phyloP scores from a whole-genome alignment of 257 asterid species.

The Rhazya stricta region DNA sequence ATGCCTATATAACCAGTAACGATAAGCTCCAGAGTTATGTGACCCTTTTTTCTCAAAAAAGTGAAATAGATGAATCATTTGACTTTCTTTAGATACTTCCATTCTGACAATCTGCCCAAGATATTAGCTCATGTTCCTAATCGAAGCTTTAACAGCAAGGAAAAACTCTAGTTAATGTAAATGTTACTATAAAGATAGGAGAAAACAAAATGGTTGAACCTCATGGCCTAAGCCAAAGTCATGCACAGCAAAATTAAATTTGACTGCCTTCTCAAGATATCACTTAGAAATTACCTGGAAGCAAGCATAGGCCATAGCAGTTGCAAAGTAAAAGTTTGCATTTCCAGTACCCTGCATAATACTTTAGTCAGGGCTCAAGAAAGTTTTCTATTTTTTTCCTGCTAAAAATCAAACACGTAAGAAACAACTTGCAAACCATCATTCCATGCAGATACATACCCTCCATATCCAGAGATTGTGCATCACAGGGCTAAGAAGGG shows the following conservation, averaged over 20 bases:
- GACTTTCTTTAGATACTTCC: not conserved
- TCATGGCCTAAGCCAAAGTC: too few species aligned
- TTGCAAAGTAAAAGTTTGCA: slow-evolving; percentile 95
- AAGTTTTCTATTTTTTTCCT: not conserved
- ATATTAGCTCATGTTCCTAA: not conserved
- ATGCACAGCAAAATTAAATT: too few species aligned
- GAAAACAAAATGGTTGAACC: not conserved
- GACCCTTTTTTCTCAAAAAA: not conserved
- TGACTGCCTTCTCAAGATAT: not conserved
- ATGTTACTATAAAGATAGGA: not conserved
- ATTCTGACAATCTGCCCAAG: not conserved
- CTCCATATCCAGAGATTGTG: slow-evolving; percentile 99
- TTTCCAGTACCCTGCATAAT: slow-evolving; percentile 91
- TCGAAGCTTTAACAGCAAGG: not conserved
- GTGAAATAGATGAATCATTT: not conserved
- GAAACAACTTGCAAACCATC: slow-evolving; percentile 9
- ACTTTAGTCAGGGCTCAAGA: slow-evolving; percentile 5
- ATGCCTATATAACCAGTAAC: not conserved
- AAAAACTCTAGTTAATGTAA: not conserved
- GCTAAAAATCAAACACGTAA: slow-evolving; percentile 3
- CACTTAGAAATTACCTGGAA: slow-evolving; percentile 58
- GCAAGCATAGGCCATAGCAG: slow-evolving; percentile 90
- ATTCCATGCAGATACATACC: slow-evolving; percentile 46
- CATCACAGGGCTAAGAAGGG: slow-evolving; percentile 94
- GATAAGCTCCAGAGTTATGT: not conserved